phyloP scores from a whole-genome alignment of 176 grass and related monocot species.

The Rhynchospora pubera region DNA sequence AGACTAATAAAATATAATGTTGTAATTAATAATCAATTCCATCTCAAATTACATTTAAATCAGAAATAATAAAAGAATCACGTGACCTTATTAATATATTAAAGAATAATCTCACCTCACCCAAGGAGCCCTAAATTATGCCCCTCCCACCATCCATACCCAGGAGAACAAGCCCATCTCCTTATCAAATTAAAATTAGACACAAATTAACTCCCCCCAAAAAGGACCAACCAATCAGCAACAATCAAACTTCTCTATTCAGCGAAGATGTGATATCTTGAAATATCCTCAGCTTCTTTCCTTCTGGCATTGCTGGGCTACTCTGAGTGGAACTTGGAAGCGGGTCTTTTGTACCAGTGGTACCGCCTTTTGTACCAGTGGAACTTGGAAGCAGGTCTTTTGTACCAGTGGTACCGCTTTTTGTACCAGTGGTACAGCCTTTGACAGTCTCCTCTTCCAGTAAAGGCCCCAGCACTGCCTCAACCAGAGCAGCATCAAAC shows the following conservation, averaged over 20 bases:
- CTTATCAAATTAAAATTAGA: slow-evolving; percentile 29
- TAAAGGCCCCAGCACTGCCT: slow-evolving; percentile 43
- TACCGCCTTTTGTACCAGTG: neutral
- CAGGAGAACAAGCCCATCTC: slow-evolving; percentile 97
- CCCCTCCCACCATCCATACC: neutral
- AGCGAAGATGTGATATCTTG: slow-evolving; percentile 73
- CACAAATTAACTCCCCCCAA: neutral
- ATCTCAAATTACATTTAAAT: neutral
- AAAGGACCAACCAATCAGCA: neutral
- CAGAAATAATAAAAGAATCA: neutral
- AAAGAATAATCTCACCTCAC: neutral
- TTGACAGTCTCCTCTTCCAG: slow-evolving; percentile 27
- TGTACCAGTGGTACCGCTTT: too few species aligned
- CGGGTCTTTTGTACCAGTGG: slow-evolving; percentile 4
- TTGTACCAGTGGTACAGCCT: too few species aligned
- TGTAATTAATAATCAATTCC: neutral
- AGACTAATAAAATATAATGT: neutral
- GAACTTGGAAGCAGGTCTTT: too few species aligned
- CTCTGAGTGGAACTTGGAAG: slow-evolving; percentile 27
- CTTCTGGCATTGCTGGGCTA: slow-evolving; percentile 61
- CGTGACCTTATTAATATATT: slow-evolving; percentile 1
- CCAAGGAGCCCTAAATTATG: neutral
- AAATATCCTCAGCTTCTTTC: slow-evolving; percentile 90
- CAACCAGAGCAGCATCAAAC: slow-evolving; percentile 75
- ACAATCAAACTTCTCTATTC: neutral